These are phyloP conservation scores for Stromatinia cepivora DNA, from an alignment of 2,329 filamentous ascomycete genomes.

Conservation along the genomic window DNA sequence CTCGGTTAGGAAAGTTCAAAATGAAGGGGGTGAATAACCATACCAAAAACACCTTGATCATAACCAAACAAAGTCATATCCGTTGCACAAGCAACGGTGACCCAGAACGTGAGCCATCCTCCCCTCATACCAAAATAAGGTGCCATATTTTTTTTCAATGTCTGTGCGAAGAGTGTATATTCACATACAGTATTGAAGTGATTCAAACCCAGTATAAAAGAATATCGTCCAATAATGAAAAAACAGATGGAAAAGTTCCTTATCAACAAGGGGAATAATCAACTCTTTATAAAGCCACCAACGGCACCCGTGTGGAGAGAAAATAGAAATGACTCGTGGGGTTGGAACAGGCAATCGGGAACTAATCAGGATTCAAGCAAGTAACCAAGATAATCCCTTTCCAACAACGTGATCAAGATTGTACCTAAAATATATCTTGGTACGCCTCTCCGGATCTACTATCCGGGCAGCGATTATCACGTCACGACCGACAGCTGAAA, in stretches of 20 bases:
- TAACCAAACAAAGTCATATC: constrained; percentile 49
- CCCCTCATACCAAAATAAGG: constrained; percentile 54
- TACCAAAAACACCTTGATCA: constrained; percentile 50
- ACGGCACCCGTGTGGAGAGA: not conserved
- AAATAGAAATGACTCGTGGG: not conserved
- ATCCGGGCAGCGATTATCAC: constrained; percentile 7
- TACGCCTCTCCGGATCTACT: constrained; percentile 2
- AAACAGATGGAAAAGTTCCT: not conserved
- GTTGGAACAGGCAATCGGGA: not conserved
- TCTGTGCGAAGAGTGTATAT: constrained; percentile 1
- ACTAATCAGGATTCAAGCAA: constrained; percentile 1
- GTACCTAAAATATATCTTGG: not conserved
- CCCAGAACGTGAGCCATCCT: constrained; percentile 57
- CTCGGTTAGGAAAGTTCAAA: not conserved
- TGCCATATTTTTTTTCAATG: constrained; percentile 7
- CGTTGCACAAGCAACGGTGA: constrained; percentile 50
- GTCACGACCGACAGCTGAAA: not conserved
- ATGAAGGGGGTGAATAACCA: not conserved
- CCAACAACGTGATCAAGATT: constrained; percentile 5
- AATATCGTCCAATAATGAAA: not conserved
- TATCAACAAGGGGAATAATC: constrained; percentile 7
- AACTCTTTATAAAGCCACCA: constrained; percentile 12
- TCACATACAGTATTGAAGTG: not conserved
- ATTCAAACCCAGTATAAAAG: not conserved
- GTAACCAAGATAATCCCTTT: constrained; percentile 7